Base-by-base conservation (phyloP, 73 alveolate genomes). In the Paramecium sexaurelia region DNA sequence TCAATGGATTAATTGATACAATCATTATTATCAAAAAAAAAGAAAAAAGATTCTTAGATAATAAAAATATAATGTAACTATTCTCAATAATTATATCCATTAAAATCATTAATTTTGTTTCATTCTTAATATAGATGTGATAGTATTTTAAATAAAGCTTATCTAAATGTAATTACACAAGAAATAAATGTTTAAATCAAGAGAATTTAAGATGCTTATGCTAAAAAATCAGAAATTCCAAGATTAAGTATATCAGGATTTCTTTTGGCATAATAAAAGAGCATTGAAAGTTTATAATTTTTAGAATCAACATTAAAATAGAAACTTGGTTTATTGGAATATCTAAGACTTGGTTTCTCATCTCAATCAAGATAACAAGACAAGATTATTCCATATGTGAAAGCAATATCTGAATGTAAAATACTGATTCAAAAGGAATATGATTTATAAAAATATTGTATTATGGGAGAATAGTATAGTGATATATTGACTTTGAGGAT, bases 291-390 rank as follows among this genome's bases (percentile, higher is more conserved):
- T 61, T 61, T 61, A 61, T 10, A 10, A 8, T 29, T 13, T 32
- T 61, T 61, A 24, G 83, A 61, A 61, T 29, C 47, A 61, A 61
- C 83, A 7, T 29, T 61, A 32, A 61, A 61, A 61, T 11, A 29
- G 22, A 61, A 61, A 61, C 43, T 61, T 13, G 39, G 43, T 10
- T 61, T 61, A 61, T 32, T 61, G 22, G 83, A 61, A 5, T 32
- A 61, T 13, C 83, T 61, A 26, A 61, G 83, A 24, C 83, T 61
- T 61, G 83, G 83, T 7, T 61, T 61, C 26, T 61, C 83, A 13
- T 61, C 39, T 61, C 26, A 61, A 6, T 61, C 83, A 26, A 61
- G 43, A 29, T 19, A 61, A 32, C 11, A 61, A 24, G 47, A 61
- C 3, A 61, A n/a, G n/a, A 61, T 61, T 10, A 61, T 29, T 10